Evolutionary conservation across 805 yeast species (phyloP).

Genomic region (Pichia pseudocactophila): DNA sequence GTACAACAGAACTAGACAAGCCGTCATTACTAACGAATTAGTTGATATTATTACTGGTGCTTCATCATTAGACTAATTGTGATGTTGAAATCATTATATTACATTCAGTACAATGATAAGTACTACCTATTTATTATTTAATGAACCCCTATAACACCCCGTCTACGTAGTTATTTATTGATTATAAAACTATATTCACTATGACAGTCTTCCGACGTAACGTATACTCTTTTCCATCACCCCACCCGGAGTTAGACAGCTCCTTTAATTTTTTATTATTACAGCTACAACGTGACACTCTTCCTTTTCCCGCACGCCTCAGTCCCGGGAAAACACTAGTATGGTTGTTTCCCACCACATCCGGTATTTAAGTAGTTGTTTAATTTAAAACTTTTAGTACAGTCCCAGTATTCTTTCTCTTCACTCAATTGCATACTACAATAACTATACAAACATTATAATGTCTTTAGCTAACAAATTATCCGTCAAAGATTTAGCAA

Average conservation of each 20-base stretch:
- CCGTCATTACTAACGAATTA: slow-evolving; percentile 97
- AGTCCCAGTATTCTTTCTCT: too few relatives aligned
- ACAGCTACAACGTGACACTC: too few relatives aligned
- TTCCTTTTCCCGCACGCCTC: not conserved
- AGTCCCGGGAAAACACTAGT: too few relatives aligned
- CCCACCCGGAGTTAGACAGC: not conserved
- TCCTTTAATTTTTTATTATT: too few relatives aligned
- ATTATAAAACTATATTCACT: not conserved
- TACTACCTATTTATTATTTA: not conserved
- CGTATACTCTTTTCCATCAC: not conserved
- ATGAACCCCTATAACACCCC: not conserved
- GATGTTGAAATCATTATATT: not conserved
- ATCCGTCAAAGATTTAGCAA: slow-evolving; percentile 83
- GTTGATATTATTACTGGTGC: slow-evolving; percentile 99
- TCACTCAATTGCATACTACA: too few relatives aligned
- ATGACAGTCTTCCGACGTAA: too few relatives aligned
- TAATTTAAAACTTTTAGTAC: too few relatives aligned
- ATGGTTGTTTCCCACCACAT: too few relatives aligned
- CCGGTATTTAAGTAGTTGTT: too few relatives aligned
- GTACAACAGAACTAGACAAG: slow-evolving; percentile 99
- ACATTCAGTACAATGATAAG: not conserved
- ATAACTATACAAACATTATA: not conserved
- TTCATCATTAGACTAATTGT: slow-evolving; percentile 77
- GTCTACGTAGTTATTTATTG: not conserved
- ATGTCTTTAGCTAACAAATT: slow-evolving; percentile 95